Percentiles rank a stretch among this genome's conserved stretches.
Evolutionary conservation across 768 basidiomycete species (phyloP).

Genomic region (Russula olivacea): DNA sequence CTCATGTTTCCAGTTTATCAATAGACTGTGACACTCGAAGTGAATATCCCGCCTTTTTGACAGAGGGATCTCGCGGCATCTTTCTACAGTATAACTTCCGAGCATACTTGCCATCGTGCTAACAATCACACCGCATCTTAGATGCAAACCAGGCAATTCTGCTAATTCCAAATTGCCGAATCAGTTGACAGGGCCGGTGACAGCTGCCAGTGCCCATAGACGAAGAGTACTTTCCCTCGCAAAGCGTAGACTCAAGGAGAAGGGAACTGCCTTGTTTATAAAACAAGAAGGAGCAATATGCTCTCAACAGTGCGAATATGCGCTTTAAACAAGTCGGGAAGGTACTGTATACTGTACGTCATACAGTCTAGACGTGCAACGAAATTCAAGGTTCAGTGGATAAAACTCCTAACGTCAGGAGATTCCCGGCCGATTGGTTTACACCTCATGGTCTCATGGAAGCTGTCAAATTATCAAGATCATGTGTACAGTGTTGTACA

Average conservation of each 20-base stretch:
- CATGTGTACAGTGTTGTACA: neutral
- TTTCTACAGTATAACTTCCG: neutral
- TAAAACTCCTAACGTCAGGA: neutral
- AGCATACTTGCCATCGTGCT: neutral
- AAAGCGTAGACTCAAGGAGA: neutral
- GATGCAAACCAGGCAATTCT: neutral
- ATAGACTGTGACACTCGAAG: neutral
- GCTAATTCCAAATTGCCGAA: neutral
- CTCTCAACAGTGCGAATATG: neutral
- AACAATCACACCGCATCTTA: conserved; percentile 29
- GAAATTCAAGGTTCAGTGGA: too few relatives aligned
- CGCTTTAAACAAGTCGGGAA: neutral
- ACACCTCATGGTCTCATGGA: neutral
- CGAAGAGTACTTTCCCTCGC: neutral
- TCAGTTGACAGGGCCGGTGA: neutral
- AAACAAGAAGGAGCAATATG: neutral
- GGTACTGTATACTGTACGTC: too few relatives aligned
- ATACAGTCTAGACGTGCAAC: too few relatives aligned
- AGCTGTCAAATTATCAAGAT: neutral
- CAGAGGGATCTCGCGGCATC: neutral
- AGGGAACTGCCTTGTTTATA: neutral
- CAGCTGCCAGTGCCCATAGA: neutral
- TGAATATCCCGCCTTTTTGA: neutral
- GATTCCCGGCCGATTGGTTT: neutral
- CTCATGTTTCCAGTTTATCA: too few relatives aligned